Base-by-base conservation (phyloP, 305 asterid genomes). In the Nicotiana rustica region DNA sequence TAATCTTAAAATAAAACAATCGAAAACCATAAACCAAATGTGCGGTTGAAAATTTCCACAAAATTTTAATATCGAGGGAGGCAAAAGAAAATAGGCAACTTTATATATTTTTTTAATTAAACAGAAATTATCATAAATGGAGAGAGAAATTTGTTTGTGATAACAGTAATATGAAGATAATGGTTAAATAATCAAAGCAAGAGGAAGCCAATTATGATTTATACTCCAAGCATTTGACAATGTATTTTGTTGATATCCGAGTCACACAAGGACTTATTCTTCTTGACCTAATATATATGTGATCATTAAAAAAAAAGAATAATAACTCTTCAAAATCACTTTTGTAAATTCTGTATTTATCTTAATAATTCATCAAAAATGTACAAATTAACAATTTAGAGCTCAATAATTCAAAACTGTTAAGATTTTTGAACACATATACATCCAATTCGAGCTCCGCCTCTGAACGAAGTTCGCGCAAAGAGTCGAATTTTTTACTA, bases 101-200 rank as follows among this genome's bases (percentile, higher is more conserved):
- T 31, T 31, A 31, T 29, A 2, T 33, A 2, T 33, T 3, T 33
- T 33, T 33, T 33, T 33, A 33, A 33, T 55, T 55, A 55, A 47
- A 55, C 17, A 55, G 60, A 67, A 35, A 17, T 35, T 35, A 18
- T 35, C 52, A 67, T 35, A 67, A 35, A 67, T 67, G 25, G 13
- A 33, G 19, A 67, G 25, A 67, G 75, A 35, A 10, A 6, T 35
- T 67, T 35, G 75, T 68, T n/a, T 35, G 55, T 68, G 76, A 68
- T 68, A 36, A 68, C 35, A 36, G 36, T 9, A n/a, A 68, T 29
- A 9, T 35, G 35, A 7, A 33, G 29, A 9, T 68, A 36, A 67
- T 68, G 76, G 36, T 68, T 68, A 68, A 68, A 36, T 14, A 68
- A 68, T 68, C 21, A 68, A 68, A 36, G 49, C 14, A 66, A 31